These are phyloP conservation scores for Xylariaceae sp. DNA, from an alignment of 2,329 filamentous ascomycete species.

Conservation along the genomic window DNA sequence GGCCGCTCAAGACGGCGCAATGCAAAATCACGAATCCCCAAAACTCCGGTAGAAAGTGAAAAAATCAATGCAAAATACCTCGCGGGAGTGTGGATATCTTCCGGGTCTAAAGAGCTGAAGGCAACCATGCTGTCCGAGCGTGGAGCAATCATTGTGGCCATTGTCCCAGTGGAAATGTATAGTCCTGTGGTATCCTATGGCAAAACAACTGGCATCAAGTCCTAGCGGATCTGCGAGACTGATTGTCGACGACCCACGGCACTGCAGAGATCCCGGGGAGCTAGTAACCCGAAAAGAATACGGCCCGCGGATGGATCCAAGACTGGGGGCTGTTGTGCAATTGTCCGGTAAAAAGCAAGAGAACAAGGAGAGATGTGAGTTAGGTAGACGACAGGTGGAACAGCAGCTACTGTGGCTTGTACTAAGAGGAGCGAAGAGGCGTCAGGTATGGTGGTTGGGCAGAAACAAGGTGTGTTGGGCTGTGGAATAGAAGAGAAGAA, in stretches of 20 bases:
- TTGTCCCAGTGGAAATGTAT: constrained; percentile 40
- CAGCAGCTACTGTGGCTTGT: constrained; percentile 14
- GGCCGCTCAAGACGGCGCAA: constrained; percentile 32
- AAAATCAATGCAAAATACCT: constrained; percentile 57
- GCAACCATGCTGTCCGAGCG: constrained; percentile 49
- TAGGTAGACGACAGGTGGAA: not conserved
- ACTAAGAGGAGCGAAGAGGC: constrained; percentile 25
- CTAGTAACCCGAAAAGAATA: constrained; percentile 27
- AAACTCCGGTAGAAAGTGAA: constrained; percentile 39
- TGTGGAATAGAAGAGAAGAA: constrained; percentile 35
- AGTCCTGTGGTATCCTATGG: constrained; percentile 39
- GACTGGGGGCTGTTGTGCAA: constrained; percentile 15
- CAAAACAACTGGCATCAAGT: constrained; percentile 26
- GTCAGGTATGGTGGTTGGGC: constrained; percentile 34
- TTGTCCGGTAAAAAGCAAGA: constrained; percentile 11
- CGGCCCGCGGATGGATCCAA: constrained; percentile 16
- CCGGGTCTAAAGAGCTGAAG: constrained; percentile 52
- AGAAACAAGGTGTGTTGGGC: constrained; percentile 35
- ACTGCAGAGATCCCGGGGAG: constrained; percentile 23
- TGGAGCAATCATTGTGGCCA: constrained; percentile 48
- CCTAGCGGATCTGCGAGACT: constrained; percentile 29
- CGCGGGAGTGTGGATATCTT: constrained; percentile 57
- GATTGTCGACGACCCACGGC: constrained; percentile 25
- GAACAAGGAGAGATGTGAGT: constrained; percentile 16
- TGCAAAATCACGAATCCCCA: constrained; percentile 33